Conservation (phyloP, 2,329 filamentous ascomycete species). For the Cyphellophora europaea region DNA sequence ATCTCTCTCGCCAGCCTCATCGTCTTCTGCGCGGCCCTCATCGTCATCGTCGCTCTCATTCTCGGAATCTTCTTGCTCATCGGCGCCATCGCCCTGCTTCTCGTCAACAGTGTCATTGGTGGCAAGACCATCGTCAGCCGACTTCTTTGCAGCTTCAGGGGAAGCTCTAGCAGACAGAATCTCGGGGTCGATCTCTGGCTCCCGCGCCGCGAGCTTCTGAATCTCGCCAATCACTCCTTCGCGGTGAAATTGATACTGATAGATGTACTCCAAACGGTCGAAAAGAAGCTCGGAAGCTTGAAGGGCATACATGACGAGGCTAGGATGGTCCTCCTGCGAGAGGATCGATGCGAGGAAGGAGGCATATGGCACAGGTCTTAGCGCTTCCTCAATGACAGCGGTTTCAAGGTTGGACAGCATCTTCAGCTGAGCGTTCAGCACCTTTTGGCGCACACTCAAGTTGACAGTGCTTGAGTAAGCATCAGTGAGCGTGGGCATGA, state of each 20-base stretch:
- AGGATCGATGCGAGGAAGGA: slow-evolving; percentile 93
- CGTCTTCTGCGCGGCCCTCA: slow-evolving; percentile 34
- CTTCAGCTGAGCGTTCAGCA: slow-evolving; percentile 89
- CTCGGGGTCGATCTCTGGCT: slow-evolving; percentile 22
- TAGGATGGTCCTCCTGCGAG: slow-evolving; percentile 86
- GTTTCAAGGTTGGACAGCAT: slow-evolving; percentile 95
- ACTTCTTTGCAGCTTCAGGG: neutral
- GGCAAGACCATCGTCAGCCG: slow-evolving; percentile 6
- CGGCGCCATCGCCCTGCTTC: slow-evolving; percentile 30
- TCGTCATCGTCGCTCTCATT: slow-evolving; percentile 46
- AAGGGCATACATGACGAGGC: slow-evolving; percentile 74
- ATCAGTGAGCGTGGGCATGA: slow-evolving; percentile 90
- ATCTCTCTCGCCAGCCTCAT: slow-evolving; percentile 31
- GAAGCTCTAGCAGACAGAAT: neutral
- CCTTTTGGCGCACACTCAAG: slow-evolving; percentile 85
- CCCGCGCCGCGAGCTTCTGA: slow-evolving; percentile 57
- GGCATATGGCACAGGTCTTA: slow-evolving; percentile 84
- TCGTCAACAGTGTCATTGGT: slow-evolving; percentile 28
- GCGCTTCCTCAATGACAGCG: slow-evolving; percentile 71
- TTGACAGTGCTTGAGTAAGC: slow-evolving; percentile 98
- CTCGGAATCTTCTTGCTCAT: slow-evolving; percentile 42
- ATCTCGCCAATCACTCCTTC: slow-evolving; percentile 95
- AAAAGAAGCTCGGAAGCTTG: slow-evolving; percentile 85
- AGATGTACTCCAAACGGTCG: slow-evolving; percentile 73
- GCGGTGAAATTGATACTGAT: slow-evolving; percentile 92